These are phyloP conservation scores for Porpolomopsis calyptriformis DNA, from an alignment of 768 basidiomycete species.

Conservation along the genomic window DNA sequence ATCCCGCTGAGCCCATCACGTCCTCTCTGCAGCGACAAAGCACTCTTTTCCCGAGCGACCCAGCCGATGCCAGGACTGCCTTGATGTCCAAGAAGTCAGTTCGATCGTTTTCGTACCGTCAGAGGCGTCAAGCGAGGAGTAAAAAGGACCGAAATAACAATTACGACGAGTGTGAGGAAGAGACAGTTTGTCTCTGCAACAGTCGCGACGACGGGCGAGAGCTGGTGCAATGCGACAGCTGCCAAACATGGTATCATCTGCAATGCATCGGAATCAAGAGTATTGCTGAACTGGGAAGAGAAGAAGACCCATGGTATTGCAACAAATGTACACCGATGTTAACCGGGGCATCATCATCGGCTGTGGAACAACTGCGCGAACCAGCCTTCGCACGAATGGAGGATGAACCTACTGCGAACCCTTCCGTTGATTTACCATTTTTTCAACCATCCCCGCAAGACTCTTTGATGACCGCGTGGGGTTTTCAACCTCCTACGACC, in stretches of 20 bases:
- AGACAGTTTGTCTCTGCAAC: constrained; percentile 53
- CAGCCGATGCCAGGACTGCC: constrained; percentile 66
- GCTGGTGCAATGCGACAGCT: constrained; percentile 74
- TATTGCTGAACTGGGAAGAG: constrained; percentile 54
- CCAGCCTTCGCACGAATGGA: constrained; percentile 66
- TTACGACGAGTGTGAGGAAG: constrained; percentile 31
- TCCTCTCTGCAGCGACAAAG: constrained; percentile 10
- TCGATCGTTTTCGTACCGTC: constrained; percentile 47
- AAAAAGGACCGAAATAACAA: too few relatives aligned
- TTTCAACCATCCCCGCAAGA: constrained; percentile 46
- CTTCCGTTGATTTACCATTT: constrained; percentile 46
- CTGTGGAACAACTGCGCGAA: constrained; percentile 30
- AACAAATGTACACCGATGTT: constrained; percentile 36
- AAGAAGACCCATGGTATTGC: constrained; percentile 79
- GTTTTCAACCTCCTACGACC: constrained; percentile 33
- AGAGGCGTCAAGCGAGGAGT: constrained; percentile 30
- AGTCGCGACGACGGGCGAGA: constrained; percentile 62
- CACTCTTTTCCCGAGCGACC: constrained; percentile 48
- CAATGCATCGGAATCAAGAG: constrained; percentile 64
- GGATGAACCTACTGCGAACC: constrained; percentile 31
- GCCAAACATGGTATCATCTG: constrained; percentile 75
- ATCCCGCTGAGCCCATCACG: constrained; percentile 20
- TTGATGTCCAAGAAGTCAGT: constrained; percentile 63
- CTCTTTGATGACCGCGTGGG: constrained; percentile 47
- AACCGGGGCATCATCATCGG: constrained; percentile 29